Evolutionary conservation across 1,284 basidiomycete species (phyloP), one percentile per base, ranked within the genome.

Genomic region (Ganoderma lingzhi): DNA sequence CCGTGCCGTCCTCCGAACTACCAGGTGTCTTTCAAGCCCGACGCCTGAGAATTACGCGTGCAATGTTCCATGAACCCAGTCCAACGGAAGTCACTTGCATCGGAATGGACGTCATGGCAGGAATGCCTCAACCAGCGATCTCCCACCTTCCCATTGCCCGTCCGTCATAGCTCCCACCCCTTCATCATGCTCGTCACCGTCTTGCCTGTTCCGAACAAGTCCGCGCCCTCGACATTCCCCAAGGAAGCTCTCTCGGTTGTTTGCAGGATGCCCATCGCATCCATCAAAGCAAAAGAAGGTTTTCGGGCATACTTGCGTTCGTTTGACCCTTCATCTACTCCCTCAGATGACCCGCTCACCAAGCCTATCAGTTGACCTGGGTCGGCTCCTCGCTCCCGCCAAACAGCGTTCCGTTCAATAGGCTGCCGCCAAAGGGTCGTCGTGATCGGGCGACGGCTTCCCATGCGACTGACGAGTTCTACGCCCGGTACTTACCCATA

Each of bases 381-480:
- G 48, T 41, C 28, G 51, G 48, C 37, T 59, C 32, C 23, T 35
- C 28, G 35, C 8, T 32, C 28, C 60, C 65, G 62, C 62, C 37
- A 66, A 53, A 39, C 66, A 58, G 6, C n/a, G 23, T 59, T 37
- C 67, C 55, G 62, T 39, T 61, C 53, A 60, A 56, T 65, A 64
- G 64, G 67, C 66, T 66, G 1, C 58, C 41, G 45, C 59, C 41
- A 23, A 61, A 76, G 74, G 76, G 71, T 78, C 32, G 77, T 78
- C 19, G 71, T 78, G 66, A 76, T 80, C 63, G 45, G 77, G 75
- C 35, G 76, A 78, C 66, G 77, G 75, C 67, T 76, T 76, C 77
- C 51, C 79, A 79, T 70, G 76, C 76, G 56, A 76, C 77, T 14
- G 77, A 76, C 69, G 76, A 79, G 64, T 78, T 79, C 69, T 79